Evolutionary conservation across 208 protist species (phyloP).

Genomic region (Leishmania mexicana): DNA sequence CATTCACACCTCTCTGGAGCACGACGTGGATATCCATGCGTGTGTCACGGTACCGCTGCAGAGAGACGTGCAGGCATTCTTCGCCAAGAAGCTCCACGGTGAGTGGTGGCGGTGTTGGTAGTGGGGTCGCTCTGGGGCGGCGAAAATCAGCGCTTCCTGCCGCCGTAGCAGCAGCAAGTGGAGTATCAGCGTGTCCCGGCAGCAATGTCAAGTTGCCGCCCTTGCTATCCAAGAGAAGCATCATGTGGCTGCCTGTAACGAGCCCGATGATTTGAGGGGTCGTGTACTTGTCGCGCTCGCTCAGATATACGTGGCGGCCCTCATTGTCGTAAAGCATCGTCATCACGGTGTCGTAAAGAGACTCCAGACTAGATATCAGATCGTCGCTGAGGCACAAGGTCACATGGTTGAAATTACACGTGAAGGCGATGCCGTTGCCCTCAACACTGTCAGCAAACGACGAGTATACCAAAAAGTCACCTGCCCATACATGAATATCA

Average conservation of each 20-base stretch:
- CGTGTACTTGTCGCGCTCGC: conserved; percentile 28
- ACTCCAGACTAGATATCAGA: conserved; percentile 38
- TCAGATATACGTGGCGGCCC: conserved; percentile 59
- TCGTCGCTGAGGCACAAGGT: conserved; percentile 40
- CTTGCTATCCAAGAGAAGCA: conserved; percentile 26
- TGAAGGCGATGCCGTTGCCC: conserved; percentile 54
- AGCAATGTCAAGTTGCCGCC: conserved; percentile 18
- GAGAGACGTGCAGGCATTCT: conserved; percentile 31
- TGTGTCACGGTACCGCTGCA: conserved; percentile 63
- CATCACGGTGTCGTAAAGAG: conserved; percentile 48
- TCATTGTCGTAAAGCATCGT: conserved; percentile 45
- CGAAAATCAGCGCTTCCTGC: background rate
- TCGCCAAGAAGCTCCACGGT: conserved; percentile 33
- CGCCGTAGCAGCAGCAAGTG: no score
- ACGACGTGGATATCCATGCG: conserved; percentile 46
- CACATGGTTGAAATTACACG: conserved; percentile 32
- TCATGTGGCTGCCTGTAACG: conserved; percentile 27
- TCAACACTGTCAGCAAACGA: conserved; percentile 51
- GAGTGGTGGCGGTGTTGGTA: conserved; percentile 27
- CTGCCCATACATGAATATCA: conserved; percentile 46
- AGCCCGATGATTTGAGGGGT: conserved; percentile 44
- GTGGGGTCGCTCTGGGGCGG: background rate
- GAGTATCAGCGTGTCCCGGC: conserved; percentile 13
- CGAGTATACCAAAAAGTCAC: conserved; percentile 35
- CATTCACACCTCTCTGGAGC: conserved; percentile 39